phyloP scores from a whole-genome alignment of 176 grass and related monocot genomes.

The Cenchrus fungigraminus region DNA sequence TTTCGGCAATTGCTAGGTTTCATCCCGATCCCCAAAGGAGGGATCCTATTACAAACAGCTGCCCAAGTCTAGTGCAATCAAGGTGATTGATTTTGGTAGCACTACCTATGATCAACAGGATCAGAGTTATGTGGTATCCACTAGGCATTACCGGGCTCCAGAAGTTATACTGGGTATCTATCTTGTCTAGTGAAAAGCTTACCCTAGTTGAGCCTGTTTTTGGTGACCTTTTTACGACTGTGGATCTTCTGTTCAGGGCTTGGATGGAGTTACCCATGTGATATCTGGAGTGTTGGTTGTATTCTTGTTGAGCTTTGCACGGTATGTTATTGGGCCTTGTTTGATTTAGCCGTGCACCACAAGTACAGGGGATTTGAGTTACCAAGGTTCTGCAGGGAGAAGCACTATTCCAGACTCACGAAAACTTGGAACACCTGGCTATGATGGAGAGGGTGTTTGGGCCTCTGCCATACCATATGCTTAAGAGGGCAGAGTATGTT shows the following conservation, averaged over 20 bases:
- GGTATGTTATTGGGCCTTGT: slow-evolving; percentile 54
- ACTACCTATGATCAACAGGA: slow-evolving; percentile 70
- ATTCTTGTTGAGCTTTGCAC: slow-evolving; percentile 97
- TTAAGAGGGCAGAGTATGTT: slow-evolving; percentile 67
- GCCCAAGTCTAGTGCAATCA: slow-evolving; percentile 91
- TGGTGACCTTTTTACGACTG: slow-evolving; percentile 26
- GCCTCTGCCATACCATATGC: slow-evolving; percentile 58
- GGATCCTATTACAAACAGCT: slow-evolving; percentile 76
- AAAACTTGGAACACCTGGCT: slow-evolving; percentile 72
- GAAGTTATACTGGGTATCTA: slow-evolving; percentile 90
- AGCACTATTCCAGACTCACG: slow-evolving; percentile 73
- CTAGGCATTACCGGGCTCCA: slow-evolving; percentile 89
- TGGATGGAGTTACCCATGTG: slow-evolving; percentile 92
- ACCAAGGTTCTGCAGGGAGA: slow-evolving; percentile 52
- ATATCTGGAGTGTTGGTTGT: slow-evolving; percentile 97
- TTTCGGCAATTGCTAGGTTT: slow-evolving; percentile 47
- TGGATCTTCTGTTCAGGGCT: slow-evolving; percentile 63
- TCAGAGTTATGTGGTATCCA: slow-evolving; percentile 90
- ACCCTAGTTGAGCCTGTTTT: background rate
- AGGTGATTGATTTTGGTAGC: slow-evolving; percentile 99
- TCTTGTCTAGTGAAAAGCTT: slow-evolving; percentile 25
- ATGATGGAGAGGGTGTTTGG: slow-evolving; percentile 76
- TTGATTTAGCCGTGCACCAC: slow-evolving; percentile 6
- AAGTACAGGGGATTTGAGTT: slow-evolving; percentile 34
- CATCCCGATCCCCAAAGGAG: slow-evolving; percentile 61